Evolutionary conservation across 805 yeast species (phyloP).

Genomic region (Ogataea trehalophila): DNA sequence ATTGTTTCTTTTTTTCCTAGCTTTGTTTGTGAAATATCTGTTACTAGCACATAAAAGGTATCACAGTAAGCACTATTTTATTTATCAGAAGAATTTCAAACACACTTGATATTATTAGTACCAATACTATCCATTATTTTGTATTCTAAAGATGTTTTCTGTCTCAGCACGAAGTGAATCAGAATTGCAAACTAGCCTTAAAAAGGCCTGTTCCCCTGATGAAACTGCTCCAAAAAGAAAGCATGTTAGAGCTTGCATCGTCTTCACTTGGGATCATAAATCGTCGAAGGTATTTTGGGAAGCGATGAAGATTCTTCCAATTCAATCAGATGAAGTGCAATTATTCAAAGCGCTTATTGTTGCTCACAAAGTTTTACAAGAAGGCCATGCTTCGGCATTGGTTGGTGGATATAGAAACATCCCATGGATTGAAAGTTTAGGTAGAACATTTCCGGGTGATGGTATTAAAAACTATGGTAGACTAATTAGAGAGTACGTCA

Average conservation of each 20-base stretch:
- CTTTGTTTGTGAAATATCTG: no score
- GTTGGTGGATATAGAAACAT: slow-evolving; percentile 75
- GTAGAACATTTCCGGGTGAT: slow-evolving; percentile 45
- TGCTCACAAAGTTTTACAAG: slow-evolving; percentile 91
- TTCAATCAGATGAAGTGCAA: slow-evolving; percentile 78
- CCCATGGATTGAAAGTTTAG: slow-evolving; percentile 73
- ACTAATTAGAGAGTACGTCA: slow-evolving; percentile 72
- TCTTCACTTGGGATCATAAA: slow-evolving; percentile 94
- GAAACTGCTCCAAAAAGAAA: slow-evolving; percentile 93
- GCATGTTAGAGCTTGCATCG: slow-evolving; percentile 93
- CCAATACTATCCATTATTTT: background rate
- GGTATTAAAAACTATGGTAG: slow-evolving; percentile 55
- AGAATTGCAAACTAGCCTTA: slow-evolving; percentile 46
- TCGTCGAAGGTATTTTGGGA: slow-evolving; percentile 83
- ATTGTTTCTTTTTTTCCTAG: no score
- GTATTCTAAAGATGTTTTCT: slow-evolving; percentile 16
- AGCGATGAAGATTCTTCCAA: slow-evolving; percentile 70
- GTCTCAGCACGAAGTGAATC: slow-evolving; percentile 27
- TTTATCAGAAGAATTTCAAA: no score
- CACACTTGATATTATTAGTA: no score
- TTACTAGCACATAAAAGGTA: no score
- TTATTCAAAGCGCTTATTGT: slow-evolving; percentile 80
- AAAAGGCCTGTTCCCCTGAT: slow-evolving; percentile 81
- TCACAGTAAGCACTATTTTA: no score
- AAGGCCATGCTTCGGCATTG: slow-evolving; percentile 87